Evolutionary conservation across 805 yeast species (phyloP).

Genomic region (Ogataea saltuana): DNA sequence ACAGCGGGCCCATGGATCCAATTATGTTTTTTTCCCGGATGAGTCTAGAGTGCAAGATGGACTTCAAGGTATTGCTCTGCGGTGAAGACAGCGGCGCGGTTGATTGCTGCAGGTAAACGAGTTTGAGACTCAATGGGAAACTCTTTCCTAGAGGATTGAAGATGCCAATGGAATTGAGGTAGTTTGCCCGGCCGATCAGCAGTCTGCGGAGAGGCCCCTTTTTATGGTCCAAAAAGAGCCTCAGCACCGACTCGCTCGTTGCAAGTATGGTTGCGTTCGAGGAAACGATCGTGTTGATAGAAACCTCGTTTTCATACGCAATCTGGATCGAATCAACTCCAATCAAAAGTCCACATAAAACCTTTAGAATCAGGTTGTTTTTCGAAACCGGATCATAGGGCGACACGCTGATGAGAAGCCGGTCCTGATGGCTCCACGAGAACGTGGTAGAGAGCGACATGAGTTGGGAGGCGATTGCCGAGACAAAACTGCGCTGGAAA

Average conservation of each 20-base stretch:
- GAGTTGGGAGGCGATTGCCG: constrained; percentile 37
- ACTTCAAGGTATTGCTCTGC: constrained; percentile 42
- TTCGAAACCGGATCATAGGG: constrained; percentile 17
- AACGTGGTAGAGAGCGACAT: constrained; percentile 34
- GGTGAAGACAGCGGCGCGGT: constrained; percentile 18
- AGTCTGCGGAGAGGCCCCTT: constrained; percentile 27
- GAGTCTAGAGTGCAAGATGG: constrained; percentile 50
- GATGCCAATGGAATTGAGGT: constrained; percentile 51
- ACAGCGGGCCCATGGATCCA: constrained; percentile 56
- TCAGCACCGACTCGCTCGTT: constrained; percentile 29
- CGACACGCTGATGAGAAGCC: constrained; percentile 22
- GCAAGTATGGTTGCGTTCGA: constrained; percentile 37
- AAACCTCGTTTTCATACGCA: constrained; percentile 19
- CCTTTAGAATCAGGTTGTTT: constrained; percentile 37
- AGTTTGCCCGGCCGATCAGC: constrained; percentile 39
- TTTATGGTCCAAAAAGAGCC: constrained; percentile 23
- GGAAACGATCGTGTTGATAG: constrained; percentile 15
- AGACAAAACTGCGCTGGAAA: constrained; percentile 38
- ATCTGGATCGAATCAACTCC: constrained; percentile 32
- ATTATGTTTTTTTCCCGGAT: constrained; percentile 49
- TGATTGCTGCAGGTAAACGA: constrained; percentile 40
- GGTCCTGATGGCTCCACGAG: constrained; percentile 31
- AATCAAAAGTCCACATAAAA: constrained; percentile 42
- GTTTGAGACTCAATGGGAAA: constrained; percentile 36
- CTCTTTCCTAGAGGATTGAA: constrained; percentile 39